phyloP scores from a whole-genome alignment of 495 filamentous ascomycete species.

The Clavariopsis aquatica region DNA sequence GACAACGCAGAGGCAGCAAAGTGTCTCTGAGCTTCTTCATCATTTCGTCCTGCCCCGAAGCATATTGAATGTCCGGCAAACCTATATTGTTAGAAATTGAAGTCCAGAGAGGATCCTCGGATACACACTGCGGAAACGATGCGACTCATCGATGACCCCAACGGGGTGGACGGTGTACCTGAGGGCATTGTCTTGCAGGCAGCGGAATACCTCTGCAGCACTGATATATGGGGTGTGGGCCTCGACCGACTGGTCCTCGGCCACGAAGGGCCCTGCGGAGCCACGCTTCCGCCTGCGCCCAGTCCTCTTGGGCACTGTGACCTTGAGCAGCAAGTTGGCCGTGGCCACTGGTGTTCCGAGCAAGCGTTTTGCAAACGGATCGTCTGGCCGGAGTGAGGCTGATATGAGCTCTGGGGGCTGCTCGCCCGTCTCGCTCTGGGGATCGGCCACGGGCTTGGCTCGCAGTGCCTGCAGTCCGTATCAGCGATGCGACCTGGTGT shows the following conservation, averaged over 20 bases:
- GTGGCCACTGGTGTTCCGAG: constrained; percentile 68
- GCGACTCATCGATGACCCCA: constrained; percentile 73
- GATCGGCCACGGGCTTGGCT: constrained; percentile 8
- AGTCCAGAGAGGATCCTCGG: neutral
- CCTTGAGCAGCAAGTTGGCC: constrained; percentile 80
- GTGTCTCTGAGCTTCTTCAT: constrained; percentile 64
- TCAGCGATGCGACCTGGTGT: neutral
- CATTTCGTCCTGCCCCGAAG: constrained; percentile 62
- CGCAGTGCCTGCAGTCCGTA: constrained; percentile 1
- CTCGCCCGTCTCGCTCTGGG: neutral
- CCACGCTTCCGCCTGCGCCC: constrained; percentile 81
- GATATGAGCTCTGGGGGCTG: constrained; percentile 47
- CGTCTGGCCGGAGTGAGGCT: constrained; percentile 73
- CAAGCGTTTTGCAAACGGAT: constrained; percentile 73
- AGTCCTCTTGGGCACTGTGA: constrained; percentile 83
- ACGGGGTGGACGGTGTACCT: constrained; percentile 70
- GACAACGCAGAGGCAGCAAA: constrained; percentile 66
- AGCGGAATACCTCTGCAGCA: constrained; percentile 54
- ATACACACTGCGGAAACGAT: constrained; percentile 75
- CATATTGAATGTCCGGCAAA: constrained; percentile 77
- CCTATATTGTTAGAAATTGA: constrained; percentile 16
- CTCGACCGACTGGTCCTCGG: constrained; percentile 35
- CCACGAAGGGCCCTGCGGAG: constrained; percentile 62
- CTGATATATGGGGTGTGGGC: neutral
- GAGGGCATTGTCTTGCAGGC: constrained; percentile 68